Base-by-base conservation (phyloP, 108 stramenopile genomes). In the Skeletonema potamos region DNA sequence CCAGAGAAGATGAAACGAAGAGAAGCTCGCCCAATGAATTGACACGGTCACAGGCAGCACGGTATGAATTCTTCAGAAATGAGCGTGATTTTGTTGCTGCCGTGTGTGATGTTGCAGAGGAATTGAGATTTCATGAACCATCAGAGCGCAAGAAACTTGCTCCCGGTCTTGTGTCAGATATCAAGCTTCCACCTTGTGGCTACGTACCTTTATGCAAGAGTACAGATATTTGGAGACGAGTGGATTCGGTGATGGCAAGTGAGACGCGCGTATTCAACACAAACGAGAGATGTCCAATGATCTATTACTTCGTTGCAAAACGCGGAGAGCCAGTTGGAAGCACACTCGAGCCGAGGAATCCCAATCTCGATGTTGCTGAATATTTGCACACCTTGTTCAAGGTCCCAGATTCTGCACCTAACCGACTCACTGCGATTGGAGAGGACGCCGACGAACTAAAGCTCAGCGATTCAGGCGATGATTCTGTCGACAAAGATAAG, bases 241-340 rank as follows among this genome's bases (percentile, higher is more conserved):
- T 98, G 1, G 68, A 89, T 24, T 68, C 80, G 8, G 70, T 87
- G 15, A 74, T 97, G 29, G 91, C 92, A 29, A 73, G 89, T 33
- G 96, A 97, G 58, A 92, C 96, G 6, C 81, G 88, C 17, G 97
- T 98, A 2, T 98, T 99, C 77, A 96, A 92, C 68, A 99, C 97
- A 9, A 97, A 97, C 69, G 98, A 92, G 66, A 83, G 98, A 12
- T 96, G 95, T 68, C 98, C 98, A 6, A 86, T 93, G 44, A 85
- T 99, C 54, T 95, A 98, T 87, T 88, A 92, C 76, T 98, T 98
- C 85, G 82, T 95, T 27, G 83, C 88, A 28, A 79, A 79, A 60
- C 89, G 89, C 27, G 94, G 93, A 28, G 91, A 92, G 65, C 70
- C 57, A 27, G 66, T 81, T 61, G 82, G 82, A 37, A 65, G 44